Percentiles rank a stretch among this genome's conserved stretches.
These are phyloP conservation scores for Spergularia marina DNA, from an alignment of 148 eudicot genomes.

Conservation along the genomic window DNA sequence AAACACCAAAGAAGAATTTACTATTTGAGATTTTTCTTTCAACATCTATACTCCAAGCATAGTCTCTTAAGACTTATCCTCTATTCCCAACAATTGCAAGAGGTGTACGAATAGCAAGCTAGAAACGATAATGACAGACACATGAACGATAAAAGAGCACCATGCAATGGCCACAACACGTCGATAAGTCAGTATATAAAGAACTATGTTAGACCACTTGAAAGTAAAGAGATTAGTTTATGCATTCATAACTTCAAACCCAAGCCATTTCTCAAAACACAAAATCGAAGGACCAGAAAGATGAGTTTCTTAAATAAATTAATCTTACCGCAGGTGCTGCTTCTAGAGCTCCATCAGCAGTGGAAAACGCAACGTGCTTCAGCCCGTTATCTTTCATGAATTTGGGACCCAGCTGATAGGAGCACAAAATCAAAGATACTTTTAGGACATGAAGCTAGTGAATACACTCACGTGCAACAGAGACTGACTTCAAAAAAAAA, in stretches of 20 bases:
- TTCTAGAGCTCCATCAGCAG: constrained; percentile 98
- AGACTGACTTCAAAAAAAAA: background rate
- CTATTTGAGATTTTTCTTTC: background rate
- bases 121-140: background rate
- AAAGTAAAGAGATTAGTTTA: background rate
- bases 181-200: background rate
- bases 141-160: no score
- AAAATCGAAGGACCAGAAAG: background rate
- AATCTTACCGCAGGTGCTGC: constrained; percentile 97
- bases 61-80: background rate
- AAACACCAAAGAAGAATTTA: background rate
- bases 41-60: background rate
- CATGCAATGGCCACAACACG: background rate
- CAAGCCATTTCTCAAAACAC: background rate
- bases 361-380: constrained; percentile 71
- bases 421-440: background rate
- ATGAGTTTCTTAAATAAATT: background rate
- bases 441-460: background rate
- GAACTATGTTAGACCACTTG: no score
- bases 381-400: constrained; percentile 83
- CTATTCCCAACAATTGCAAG: background rate
- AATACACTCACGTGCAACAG: background rate
- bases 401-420: constrained; percentile 76
- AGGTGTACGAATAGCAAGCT: background rate
- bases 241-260: background rate